Conservation (phyloP, 441 rosid species). For the Syzygium syzygioides region DNA sequence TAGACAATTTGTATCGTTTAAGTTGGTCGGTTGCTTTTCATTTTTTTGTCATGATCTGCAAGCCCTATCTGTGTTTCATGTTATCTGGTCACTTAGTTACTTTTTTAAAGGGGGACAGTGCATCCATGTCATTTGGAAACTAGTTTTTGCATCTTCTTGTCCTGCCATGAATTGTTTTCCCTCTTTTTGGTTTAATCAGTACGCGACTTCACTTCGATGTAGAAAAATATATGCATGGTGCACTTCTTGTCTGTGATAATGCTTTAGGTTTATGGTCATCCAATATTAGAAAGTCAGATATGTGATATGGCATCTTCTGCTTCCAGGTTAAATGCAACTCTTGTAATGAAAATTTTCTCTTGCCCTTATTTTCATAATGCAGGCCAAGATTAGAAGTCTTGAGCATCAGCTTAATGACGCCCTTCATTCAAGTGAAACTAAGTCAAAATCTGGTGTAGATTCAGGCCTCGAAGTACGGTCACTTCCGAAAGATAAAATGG, state of each 20-base stretch:
- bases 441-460: too few species aligned
- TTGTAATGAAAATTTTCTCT: neutral
- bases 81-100: neutral
- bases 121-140: neutral
- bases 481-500: too few species aligned
- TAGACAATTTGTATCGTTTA: neutral
- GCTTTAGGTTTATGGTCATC: neutral
- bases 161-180: neutral
- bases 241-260: neutral
- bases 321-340: neutral
- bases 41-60: neutral
- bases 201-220: neutral
- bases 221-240: neutral
- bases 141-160: neutral
- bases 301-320: neutral
- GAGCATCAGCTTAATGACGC: too few species aligned
- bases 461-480: too few species aligned
- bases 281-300: neutral
- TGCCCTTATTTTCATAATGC: neutral
- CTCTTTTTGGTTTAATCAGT: neutral
- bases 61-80: neutral
- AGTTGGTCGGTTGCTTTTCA: neutral
- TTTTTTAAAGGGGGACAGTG: neutral
- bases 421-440: too few species aligned
- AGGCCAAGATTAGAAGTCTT: too few species aligned